Evolutionary conservation across 2,329 filamentous ascomycete genomes (phyloP).

Genomic region (Paradendryphiella salina): DNA sequence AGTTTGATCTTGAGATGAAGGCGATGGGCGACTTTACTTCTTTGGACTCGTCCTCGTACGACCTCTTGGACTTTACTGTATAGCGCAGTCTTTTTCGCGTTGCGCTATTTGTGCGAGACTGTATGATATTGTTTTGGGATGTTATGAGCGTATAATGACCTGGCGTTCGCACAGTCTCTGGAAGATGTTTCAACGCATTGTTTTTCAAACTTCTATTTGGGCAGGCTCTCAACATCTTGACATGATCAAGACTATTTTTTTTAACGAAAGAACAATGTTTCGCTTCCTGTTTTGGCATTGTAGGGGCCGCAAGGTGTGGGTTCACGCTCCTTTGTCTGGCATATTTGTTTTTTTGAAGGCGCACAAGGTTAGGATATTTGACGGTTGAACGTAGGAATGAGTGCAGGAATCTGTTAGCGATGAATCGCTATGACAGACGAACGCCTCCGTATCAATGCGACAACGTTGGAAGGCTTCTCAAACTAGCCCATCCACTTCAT

Average conservation of each 20-base stretch:
- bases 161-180: slow-evolving; percentile 14
- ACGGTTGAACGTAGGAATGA: slow-evolving; percentile 11
- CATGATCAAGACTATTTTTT: slow-evolving; percentile 2
- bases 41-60: slow-evolving; percentile 36
- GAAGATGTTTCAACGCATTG: slow-evolving; percentile 14
- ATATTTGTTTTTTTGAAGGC: slow-evolving; percentile 11
- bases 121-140: slow-evolving; percentile 33
- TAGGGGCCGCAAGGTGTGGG: slow-evolving; percentile 18
- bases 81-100: slow-evolving; percentile 17
- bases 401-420: slow-evolving; percentile 13
- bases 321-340: slow-evolving; percentile 19
- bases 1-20: slow-evolving; percentile 47
- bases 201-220: slow-evolving; percentile 8
- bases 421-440: slow-evolving; percentile 7
- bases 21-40: slow-evolving; percentile 43
- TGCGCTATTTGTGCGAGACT: slow-evolving; percentile 18
- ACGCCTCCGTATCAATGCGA: slow-evolving; percentile 14
- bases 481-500: not conserved
- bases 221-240: slow-evolving; percentile 9
- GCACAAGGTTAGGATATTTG: slow-evolving; percentile 10
- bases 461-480: slow-evolving; percentile 4
- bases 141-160: slow-evolving; percentile 18
- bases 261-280: slow-evolving; percentile 18
- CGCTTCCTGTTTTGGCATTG: slow-evolving; percentile 15
- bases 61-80: slow-evolving; percentile 43